Evolutionary conservation across 345 rosid species (phyloP).

Genomic region (Schrenkiella parvula): DNA sequence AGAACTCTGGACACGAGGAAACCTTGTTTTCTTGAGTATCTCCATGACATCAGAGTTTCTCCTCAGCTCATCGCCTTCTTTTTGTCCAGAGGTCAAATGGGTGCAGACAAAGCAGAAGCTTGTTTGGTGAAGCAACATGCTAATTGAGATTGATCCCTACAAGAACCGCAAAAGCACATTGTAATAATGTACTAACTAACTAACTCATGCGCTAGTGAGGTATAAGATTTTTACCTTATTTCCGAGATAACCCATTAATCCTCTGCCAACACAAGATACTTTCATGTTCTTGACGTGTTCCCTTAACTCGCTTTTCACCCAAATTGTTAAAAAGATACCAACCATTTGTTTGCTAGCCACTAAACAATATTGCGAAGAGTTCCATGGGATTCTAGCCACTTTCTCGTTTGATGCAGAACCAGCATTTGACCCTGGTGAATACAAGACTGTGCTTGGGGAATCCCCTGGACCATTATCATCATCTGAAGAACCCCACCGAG

Average conservation of each 20-base stretch:
- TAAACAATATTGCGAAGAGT: constrained; percentile 79
- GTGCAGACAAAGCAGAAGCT: constrained; percentile 93
- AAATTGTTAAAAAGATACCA: constrained; percentile 86
- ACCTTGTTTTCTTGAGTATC: constrained; percentile 90
- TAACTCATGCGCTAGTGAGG: not conserved
- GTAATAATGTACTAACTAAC: not conserved
- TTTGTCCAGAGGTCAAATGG: constrained; percentile 96
- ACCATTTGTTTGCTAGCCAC: constrained; percentile 98
- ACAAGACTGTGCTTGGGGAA: constrained; percentile 75
- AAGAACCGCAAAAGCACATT: constrained; percentile 24
- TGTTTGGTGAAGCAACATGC: constrained; percentile 91
- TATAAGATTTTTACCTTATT: constrained; percentile 63
- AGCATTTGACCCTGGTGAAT: constrained; percentile 56
- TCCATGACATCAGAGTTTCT: constrained; percentile 97
- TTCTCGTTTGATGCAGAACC: constrained; percentile 59
- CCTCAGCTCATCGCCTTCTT: constrained; percentile 88
- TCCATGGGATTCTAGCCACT: constrained; percentile 60
- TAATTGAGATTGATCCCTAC: constrained; percentile 94
- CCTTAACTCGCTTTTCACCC: constrained; percentile 88
- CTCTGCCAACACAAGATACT: constrained; percentile 97
- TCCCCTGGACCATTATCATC: constrained; percentile 91
- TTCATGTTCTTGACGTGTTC: constrained; percentile 90
- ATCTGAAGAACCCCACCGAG: constrained; percentile 92
- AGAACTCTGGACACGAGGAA: constrained; percentile 63
- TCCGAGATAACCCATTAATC: constrained; percentile 97